A percentile compares a stretch with the other conserved stretches of the same genome.
phyloP scores from a whole-genome alignment of 352 stramenopile species.

The Phytophthora meadii region DNA sequence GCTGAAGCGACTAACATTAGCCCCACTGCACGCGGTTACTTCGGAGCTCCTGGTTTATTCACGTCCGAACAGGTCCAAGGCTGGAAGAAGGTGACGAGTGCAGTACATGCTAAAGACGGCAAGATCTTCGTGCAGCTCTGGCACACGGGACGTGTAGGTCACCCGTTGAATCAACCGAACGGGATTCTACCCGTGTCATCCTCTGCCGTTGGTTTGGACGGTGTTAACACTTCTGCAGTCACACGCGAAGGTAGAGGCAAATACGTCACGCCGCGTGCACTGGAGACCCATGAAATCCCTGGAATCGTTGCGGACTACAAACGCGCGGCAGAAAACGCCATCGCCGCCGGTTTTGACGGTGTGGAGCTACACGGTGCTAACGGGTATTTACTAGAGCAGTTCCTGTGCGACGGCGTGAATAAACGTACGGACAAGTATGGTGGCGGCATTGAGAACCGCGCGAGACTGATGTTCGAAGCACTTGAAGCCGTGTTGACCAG shows the following conservation, averaged over 20 bases:
- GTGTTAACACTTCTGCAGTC: constrained; percentile 36
- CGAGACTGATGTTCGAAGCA: constrained; percentile 69
- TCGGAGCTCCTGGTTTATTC: constrained; percentile 54
- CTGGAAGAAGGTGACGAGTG: constrained; percentile 64
- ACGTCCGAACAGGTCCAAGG: constrained; percentile 47
- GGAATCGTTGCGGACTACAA: constrained; percentile 39
- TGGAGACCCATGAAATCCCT: constrained; percentile 81
- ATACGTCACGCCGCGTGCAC: constrained; percentile 62
- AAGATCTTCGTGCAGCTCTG: constrained; percentile 88
- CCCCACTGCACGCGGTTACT: constrained; percentile 42
- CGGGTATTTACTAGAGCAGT: constrained; percentile 41
- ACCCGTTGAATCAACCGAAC: constrained; percentile 63
- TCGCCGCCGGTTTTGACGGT: constrained; percentile 37
- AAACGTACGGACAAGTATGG: constrained; percentile 48
- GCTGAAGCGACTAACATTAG: constrained; percentile 69
- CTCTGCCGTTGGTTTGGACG: constrained; percentile 38
- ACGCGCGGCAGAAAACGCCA: constrained; percentile 36
- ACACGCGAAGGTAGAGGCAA: constrained; percentile 43
- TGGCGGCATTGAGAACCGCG: constrained; percentile 82
- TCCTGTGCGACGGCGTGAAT: constrained; percentile 40
- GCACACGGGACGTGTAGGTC: constrained; percentile 76
- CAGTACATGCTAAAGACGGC: constrained; percentile 78
- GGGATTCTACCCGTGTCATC: constrained; percentile 55
- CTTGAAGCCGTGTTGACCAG: constrained; percentile 56
- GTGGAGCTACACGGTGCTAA: constrained; percentile 43